Evolutionary conservation across 1,284 basidiomycete genomes (phyloP).

Genomic region (Schizophyllum amplum): DNA sequence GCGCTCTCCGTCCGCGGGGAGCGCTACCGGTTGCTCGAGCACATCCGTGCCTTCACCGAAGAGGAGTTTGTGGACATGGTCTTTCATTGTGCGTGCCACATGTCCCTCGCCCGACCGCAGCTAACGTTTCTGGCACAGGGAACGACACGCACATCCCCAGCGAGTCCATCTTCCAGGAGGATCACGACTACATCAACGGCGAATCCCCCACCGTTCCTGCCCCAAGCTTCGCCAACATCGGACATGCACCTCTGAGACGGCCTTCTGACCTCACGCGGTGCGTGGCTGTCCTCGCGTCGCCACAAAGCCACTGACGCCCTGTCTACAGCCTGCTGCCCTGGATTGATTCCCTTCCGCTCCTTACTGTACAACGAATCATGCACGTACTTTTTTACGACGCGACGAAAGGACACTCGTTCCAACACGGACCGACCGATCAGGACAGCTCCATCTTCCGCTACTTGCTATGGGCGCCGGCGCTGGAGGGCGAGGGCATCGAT

Average conservation of each 20-base stretch:
- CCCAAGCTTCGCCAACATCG: conserved; percentile 21
- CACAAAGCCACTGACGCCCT: neutral
- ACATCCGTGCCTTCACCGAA: conserved; percentile 27
- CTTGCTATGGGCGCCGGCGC: conserved; percentile 38
- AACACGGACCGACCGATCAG: conserved; percentile 23
- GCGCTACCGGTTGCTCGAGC: conserved; percentile 34
- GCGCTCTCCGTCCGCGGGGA: conserved; percentile 37
- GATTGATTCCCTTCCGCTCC: conserved; percentile 44
- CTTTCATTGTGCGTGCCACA: conserved; percentile 26
- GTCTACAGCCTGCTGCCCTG: conserved; percentile 25
- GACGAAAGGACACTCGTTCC: conserved; percentile 13
- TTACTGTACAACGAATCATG: conserved; percentile 44
- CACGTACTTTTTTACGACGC: conserved; percentile 36
- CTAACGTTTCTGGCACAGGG: conserved; percentile 22
- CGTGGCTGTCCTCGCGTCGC: conserved; percentile 6
- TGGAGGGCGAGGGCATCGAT: conserved; percentile 8
- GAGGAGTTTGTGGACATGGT: conserved; percentile 18
- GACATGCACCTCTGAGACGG: conserved; percentile 22
- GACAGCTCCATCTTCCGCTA: conserved; percentile 37
- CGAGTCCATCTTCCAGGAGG: conserved; percentile 24
- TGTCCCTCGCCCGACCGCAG: neutral
- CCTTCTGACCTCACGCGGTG: conserved; percentile 34
- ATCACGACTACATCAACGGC: conserved; percentile 30
- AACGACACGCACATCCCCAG: conserved; percentile 29
- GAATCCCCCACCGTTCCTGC: conserved; percentile 39